These are phyloP conservation scores for Paxillus rubicundulus DNA, from an alignment of 768 basidiomycete species.

Conservation along the genomic window DNA sequence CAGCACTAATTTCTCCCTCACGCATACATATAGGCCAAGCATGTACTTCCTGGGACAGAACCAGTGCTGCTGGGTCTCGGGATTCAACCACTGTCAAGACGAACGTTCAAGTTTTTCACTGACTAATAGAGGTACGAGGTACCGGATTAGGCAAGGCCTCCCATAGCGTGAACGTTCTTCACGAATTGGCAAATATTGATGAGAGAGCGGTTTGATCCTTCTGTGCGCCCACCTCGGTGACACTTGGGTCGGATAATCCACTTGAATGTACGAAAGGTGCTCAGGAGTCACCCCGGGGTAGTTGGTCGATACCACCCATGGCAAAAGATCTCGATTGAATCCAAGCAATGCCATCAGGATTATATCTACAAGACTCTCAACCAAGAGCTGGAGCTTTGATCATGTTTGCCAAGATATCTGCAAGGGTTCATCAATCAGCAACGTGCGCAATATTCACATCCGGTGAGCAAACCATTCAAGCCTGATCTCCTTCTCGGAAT, in stretches of 20 bases:
- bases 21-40: background rate
- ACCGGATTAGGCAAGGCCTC: slow-evolving; percentile 19
- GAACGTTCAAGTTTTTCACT: slow-evolving; percentile 20
- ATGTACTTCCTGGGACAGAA: background rate
- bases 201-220: no score
- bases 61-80: slow-evolving; percentile 13
- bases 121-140: background rate
- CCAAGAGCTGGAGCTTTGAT: background rate
- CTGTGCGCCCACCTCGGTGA: no score
- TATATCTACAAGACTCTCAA: no score
- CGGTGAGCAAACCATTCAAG: background rate
- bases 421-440: background rate
- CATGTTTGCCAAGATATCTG: background rate
- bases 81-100: slow-evolving; percentile 19
- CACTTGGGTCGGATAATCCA: no score
- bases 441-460: background rate
- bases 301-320: no score
- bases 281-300: background rate
- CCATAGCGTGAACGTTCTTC: background rate
- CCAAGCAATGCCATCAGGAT: no score
- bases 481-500: background rate
- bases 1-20: background rate
- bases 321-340: no score
- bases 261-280: background rate
- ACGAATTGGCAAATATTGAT: no score